phyloP scores from a whole-genome alignment of 306 rosid genomes.

The Ormosia emarginata region DNA sequence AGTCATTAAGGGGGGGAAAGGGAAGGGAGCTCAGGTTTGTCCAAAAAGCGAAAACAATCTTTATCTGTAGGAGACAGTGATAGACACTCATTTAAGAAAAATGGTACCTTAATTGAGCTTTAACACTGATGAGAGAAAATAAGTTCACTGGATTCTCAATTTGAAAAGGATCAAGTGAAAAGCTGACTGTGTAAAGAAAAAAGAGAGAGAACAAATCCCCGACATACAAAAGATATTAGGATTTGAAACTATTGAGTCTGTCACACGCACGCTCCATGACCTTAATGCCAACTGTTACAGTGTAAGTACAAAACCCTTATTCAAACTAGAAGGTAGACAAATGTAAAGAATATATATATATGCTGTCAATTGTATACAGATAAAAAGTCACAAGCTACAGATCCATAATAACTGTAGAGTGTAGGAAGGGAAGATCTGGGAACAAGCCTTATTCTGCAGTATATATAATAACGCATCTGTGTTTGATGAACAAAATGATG shows the following conservation, averaged over 20 bases:
- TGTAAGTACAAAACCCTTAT: neutral
- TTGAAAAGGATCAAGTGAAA: conserved; percentile 28
- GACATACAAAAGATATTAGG: conserved; percentile 13
- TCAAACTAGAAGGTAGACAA: neutral
- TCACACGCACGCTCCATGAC: conserved; percentile 1
- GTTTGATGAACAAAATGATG: conserved; percentile 23
- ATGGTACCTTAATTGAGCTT: conserved; percentile 27
- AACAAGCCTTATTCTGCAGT: conserved; percentile 38
- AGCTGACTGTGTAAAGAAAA: no score
- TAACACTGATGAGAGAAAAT: neutral
- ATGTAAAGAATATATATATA: neutral
- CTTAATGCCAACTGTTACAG: neutral
- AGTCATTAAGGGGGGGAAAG: neutral
- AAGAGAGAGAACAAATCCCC: conserved; percentile 21
- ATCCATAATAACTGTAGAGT: conserved; percentile 7
- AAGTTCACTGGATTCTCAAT: conserved; percentile 21
- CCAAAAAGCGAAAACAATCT: conserved; percentile 45
- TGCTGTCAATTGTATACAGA: neutral
- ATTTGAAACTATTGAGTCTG: conserved; percentile 12
- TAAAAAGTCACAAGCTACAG: neutral
- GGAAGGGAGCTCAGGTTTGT: conserved; percentile 29
- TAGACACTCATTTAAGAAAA: conserved; percentile 53
- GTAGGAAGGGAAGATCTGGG: neutral
- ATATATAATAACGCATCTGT: neutral
- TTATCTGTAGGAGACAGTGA: conserved; percentile 50